Conservation (phyloP, 768 basidiomycete genomes). For the Lepiota subincarnata region DNA sequence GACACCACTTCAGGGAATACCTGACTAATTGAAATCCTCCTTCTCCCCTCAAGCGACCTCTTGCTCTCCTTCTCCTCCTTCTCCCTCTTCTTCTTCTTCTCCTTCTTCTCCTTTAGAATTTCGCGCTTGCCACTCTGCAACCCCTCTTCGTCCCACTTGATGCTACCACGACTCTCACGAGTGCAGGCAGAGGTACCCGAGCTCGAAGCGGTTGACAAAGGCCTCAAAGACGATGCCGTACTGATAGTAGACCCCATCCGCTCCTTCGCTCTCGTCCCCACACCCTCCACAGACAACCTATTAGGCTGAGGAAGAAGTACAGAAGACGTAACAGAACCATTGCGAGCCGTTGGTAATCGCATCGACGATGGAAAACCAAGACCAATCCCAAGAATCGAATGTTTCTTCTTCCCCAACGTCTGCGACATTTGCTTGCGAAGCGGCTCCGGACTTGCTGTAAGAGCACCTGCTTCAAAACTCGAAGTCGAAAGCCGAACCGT, state of each 20-base stretch:
- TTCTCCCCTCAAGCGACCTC: slow-evolving; percentile 45
- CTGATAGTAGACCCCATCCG: slow-evolving; percentile 21
- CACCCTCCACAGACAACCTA: slow-evolving; percentile 34
- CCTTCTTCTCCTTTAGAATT: slow-evolving; percentile 26
- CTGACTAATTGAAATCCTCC: slow-evolving; percentile 49
- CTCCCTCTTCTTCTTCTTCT: slow-evolving; percentile 17
- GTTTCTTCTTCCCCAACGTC: slow-evolving; percentile 53
- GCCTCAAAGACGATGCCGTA: slow-evolving; percentile 34
- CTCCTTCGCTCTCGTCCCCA: slow-evolving; percentile 20
- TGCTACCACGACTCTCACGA: slow-evolving; percentile 24
- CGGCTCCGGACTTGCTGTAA: slow-evolving; percentile 21
- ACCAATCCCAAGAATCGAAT: slow-evolving; percentile 46
- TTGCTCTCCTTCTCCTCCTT: slow-evolving; percentile 38
- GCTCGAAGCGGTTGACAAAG: slow-evolving; percentile 27
- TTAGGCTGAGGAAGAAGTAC: slow-evolving; percentile 21
- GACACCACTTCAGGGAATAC: slow-evolving; percentile 50
- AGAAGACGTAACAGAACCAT: slow-evolving; percentile 35
- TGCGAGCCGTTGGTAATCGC: slow-evolving; percentile 38
- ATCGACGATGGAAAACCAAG: slow-evolving; percentile 57
- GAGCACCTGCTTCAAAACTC: slow-evolving; percentile 66
- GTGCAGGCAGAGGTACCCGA: slow-evolving; percentile 25
- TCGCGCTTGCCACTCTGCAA: slow-evolving; percentile 26
- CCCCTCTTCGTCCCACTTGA: slow-evolving; percentile 32
- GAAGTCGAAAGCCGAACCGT: slow-evolving; percentile 49
- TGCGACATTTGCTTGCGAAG: slow-evolving; percentile 21